These are phyloP conservation scores for Fusarium poae DNA, from an alignment of 2,329 filamentous ascomycete genomes.

Conservation along the genomic window DNA sequence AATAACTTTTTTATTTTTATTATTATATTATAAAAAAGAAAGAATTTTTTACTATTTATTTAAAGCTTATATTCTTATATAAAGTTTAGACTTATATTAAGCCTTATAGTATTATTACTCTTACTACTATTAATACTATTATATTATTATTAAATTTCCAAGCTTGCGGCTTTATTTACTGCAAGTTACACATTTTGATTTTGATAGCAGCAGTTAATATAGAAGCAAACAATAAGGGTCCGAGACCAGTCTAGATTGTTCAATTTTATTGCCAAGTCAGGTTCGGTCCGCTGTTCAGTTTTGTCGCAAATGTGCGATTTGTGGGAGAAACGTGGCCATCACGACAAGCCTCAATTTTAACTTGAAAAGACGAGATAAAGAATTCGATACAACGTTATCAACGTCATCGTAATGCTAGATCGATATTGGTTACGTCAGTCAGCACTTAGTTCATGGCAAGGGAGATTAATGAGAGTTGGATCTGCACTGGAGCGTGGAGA, in stretches of 20 bases:
- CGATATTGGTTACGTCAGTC: slow-evolving; percentile 25
- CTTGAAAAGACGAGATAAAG: not conserved
- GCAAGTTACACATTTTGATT: too few relatives aligned
- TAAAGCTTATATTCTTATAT: too few relatives aligned
- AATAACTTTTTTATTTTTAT: too few relatives aligned
- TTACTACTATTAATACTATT: too few relatives aligned
- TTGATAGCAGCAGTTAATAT: too few relatives aligned
- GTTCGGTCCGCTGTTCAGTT: not conserved
- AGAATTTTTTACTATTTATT: too few relatives aligned
- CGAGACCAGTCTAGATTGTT: slow-evolving; percentile 5
- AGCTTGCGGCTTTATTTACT: too few relatives aligned
- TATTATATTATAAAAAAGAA: too few relatives aligned
- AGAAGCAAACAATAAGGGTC: not conserved
- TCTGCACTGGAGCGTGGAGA: slow-evolving; percentile 21
- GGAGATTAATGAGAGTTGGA: slow-evolving; percentile 18
- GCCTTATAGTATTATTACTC: too few relatives aligned
- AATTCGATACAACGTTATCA: slow-evolving; percentile 22
- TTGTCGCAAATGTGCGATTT: not conserved
- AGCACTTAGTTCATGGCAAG: slow-evolving; percentile 33
- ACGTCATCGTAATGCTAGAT: slow-evolving; percentile 35
- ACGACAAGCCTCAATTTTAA: not conserved
- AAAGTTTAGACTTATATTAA: too few relatives aligned
- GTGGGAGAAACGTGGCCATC: slow-evolving; percentile 20
- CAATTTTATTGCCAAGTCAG: not conserved
- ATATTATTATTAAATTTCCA: too few relatives aligned